Conservation (phyloP, 768 basidiomycete genomes). For the Hygrophorus russula region DNA sequence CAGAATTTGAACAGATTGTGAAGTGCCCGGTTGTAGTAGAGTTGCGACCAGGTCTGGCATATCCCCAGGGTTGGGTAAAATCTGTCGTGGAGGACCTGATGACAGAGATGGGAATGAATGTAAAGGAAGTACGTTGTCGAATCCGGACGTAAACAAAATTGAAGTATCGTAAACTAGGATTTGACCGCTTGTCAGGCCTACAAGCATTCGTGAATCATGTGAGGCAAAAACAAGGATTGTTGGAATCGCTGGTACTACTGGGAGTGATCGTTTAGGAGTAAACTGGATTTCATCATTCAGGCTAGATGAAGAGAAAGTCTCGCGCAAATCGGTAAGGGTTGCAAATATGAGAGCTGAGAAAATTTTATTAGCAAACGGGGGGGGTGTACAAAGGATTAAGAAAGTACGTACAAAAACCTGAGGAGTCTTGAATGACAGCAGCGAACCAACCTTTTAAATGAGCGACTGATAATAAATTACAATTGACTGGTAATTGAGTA, state of each 20-base stretch:
- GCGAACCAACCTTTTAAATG: constrained; percentile 63
- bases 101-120: constrained; percentile 34
- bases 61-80: constrained; percentile 53
- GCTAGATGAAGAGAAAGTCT: constrained; percentile 34
- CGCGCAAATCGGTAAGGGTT: constrained; percentile 47
- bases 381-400: background rate
- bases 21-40: constrained; percentile 17
- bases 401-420: background rate
- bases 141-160: constrained; percentile 33
- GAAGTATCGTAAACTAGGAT: constrained; percentile 51
- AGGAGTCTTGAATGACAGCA: constrained; percentile 29
- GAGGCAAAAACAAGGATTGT: constrained; percentile 44
- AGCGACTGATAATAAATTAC: constrained; percentile 45
- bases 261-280: constrained; percentile 39
- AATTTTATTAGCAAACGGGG: background rate
- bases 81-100: constrained; percentile 35
- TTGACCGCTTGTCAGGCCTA: constrained; percentile 48
- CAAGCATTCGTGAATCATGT: constrained; percentile 48
- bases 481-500: constrained; percentile 27
- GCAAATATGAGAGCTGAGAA: constrained; percentile 49
- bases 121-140: constrained; percentile 31
- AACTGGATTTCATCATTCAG: constrained; percentile 28
- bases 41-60: constrained; percentile 36
- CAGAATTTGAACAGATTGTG: constrained; percentile 38
- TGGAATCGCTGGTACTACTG: constrained; percentile 33